Evolutionary conservation across 345 rosid species (phyloP).

Genomic region (Linum tenue): DNA sequence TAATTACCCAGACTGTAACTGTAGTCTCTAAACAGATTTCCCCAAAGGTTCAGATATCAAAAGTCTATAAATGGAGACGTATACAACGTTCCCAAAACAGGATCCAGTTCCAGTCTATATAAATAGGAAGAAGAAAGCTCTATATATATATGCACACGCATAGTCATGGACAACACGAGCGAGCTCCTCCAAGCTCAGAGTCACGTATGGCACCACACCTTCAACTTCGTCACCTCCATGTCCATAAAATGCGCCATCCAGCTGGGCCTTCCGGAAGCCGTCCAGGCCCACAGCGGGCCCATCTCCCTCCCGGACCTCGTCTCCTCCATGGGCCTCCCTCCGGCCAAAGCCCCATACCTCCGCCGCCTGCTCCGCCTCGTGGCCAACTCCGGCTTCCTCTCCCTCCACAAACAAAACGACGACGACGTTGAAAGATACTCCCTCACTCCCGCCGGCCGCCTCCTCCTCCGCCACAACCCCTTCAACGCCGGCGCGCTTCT

Average conservation of each 20-base stretch:
- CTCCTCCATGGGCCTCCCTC: background rate
- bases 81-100: no score
- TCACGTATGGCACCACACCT: constrained; percentile 7
- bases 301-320: background rate
- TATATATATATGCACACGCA: no score
- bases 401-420: background rate
- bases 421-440: background rate
- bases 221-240: constrained; percentile 16
- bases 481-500: background rate
- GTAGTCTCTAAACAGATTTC: no score
- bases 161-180: no score
- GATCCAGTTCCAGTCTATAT: no score
- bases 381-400: constrained; percentile 3
- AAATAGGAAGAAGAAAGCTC: no score
- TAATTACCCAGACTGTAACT: no score
- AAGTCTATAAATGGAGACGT: no score
- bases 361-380: background rate
- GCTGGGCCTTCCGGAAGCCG: background rate
- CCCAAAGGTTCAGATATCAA: no score
- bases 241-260: background rate
- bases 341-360: background rate
- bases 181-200: constrained; percentile 16
- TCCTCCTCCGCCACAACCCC: constrained; percentile 1
- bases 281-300: background rate
- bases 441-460: constrained; percentile 2